phyloP scores from a whole-genome alignment of 163 green algal genomes.

The Coccomyxa subellipsoidea region DNA sequence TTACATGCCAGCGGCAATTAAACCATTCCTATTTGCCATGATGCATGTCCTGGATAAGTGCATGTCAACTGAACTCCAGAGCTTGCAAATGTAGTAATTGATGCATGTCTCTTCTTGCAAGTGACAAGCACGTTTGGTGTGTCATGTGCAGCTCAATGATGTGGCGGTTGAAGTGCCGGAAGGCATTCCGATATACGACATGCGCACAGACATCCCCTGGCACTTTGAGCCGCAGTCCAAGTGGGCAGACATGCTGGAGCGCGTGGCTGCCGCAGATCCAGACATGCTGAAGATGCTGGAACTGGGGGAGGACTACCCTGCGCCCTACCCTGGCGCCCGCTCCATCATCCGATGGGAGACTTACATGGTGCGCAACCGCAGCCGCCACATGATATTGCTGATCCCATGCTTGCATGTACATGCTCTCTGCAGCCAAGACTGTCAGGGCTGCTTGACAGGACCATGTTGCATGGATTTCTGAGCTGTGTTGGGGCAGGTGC shows the following conservation, averaged over 20 bases:
- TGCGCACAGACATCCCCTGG: conserved; percentile 29
- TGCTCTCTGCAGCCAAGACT: no score
- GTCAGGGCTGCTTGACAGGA: no score
- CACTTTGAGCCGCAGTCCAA: conserved; percentile 22
- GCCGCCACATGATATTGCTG: not conserved
- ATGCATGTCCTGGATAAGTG: no score
- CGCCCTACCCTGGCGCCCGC: conserved; percentile 12
- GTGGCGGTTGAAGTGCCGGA: conserved; percentile 19
- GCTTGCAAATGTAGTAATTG: no score
- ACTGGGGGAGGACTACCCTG: not conserved
- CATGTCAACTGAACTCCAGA: no score
- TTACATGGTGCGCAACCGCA: conserved; percentile 13
- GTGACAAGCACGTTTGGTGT: no score
- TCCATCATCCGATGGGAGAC: conserved; percentile 44
- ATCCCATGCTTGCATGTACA: not conserved
- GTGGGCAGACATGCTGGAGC: conserved; percentile 9
- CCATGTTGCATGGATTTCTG: no score
- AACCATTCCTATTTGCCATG: no score
- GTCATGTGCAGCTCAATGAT: conserved; percentile 17
- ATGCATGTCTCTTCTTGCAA: no score
- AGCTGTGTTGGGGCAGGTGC: not conserved
- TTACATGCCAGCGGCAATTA: no score
- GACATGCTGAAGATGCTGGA: conserved; percentile 18
- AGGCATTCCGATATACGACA: conserved; percentile 44
- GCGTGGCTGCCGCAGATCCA: not conserved